Conservation (phyloP, 2,329 filamentous ascomycete species). For the Botryotinia narcissicola region DNA sequence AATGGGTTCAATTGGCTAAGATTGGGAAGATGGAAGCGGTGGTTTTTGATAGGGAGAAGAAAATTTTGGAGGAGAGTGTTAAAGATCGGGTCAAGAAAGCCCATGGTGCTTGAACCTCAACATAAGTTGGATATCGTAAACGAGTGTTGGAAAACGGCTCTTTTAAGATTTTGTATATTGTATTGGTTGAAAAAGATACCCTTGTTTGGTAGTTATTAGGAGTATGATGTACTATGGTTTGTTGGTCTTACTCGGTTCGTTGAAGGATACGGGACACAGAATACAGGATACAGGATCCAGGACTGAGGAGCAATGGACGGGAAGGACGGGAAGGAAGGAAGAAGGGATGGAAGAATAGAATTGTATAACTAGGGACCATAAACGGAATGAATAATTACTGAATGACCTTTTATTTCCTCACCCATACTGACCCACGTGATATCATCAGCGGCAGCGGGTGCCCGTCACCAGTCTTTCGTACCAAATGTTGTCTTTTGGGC, state of each 20-base stretch:
- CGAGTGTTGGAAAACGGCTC: too few species aligned
- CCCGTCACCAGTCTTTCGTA: not conserved
- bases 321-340: not conserved
- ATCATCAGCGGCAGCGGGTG: not conserved
- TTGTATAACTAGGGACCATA: not conserved
- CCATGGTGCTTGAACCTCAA: not conserved
- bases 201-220: constrained; percentile 1
- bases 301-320: not conserved
- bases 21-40: constrained; percentile 46
- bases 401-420: not conserved
- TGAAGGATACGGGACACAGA: not conserved
- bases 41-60: constrained; percentile 43
- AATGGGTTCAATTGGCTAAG: constrained; percentile 49
- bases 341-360: not conserved
- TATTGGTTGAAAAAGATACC: constrained; percentile 14
- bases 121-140: not conserved
- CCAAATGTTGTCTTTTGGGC: too few species aligned
- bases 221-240: not conserved
- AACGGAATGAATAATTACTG: not conserved
- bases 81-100: constrained; percentile 30
- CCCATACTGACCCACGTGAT: not conserved
- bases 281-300: not conserved
- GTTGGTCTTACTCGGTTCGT: not conserved
- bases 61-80: constrained; percentile 32
- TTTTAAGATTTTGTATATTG: not conserved